Base-by-base conservation (phyloP, 2,329 filamentous ascomycete genomes). In the Ophiocordyceps camponoti-floridani region DNA sequence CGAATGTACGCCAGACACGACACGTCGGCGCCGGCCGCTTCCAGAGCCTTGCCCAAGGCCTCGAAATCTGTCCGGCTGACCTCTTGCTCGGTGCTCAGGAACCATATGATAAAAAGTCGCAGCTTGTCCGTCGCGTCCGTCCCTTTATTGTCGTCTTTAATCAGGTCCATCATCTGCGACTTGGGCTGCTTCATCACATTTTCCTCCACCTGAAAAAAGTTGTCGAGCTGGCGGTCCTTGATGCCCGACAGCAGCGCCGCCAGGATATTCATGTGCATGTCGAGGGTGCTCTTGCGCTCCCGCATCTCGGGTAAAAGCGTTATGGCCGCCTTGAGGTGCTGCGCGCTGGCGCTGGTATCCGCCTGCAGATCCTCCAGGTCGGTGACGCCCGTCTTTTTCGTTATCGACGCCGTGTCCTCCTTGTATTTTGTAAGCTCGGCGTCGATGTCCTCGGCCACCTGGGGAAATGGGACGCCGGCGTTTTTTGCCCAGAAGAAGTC, bases 221-320 rank as follows among this genome's bases (percentile, higher is more conserved):
- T 91, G 59, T 98, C 91, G 6, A 98, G 70, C 60, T 96, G 88
- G 14, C 91, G 79, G 53, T 94, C 85, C 59, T 96, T 95, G 62
- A 96, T 94, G 1, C 87, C 88, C 0, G 67, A 71, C 38, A 79
- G 57, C 3, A 79, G 60, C 1, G 85, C 84, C 1, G 88, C 89
- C 4, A 93, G 72, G 47, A 96, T 94, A 58, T 94, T 95, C 91
- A 98, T 98, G 61, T 98, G 91, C 84, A 95, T 96, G 58, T 95
- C 91, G 5, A 98, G 73, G 18, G 82, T 75, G n/a, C 81, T 79
- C 60, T 98, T 98, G 47, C 91, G 79, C 61, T 96, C 91, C 50
- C 87, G 74, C 51, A 98, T 70, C 60, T 96, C 89, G 0, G 91
- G 93, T 13, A 98, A 69, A 19, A 94, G 68, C 0, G 89, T 94